These are phyloP conservation scores for Penicillium soppii DNA, from an alignment of 495 filamentous ascomycete genomes.

Conservation along the genomic window DNA sequence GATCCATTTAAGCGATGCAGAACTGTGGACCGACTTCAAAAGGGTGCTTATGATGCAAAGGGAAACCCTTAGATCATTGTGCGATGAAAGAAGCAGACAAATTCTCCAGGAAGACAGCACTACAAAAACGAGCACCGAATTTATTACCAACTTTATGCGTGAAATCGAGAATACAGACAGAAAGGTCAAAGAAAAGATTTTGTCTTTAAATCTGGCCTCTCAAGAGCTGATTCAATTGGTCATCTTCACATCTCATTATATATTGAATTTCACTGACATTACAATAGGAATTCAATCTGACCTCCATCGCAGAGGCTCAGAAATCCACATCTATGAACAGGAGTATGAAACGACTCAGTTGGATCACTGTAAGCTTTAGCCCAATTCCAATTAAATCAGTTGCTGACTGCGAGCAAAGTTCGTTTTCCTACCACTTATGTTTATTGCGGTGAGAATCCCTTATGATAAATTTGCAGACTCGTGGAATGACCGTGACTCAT, in stretches of 20 bases:
- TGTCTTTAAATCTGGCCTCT: neutral
- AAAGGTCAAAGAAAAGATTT: neutral
- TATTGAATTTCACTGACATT: neutral
- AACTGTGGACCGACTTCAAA: neutral
- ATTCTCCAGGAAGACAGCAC: neutral
- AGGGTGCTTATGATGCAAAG: neutral
- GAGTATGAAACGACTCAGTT: conserved; percentile 2
- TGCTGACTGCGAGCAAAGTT: neutral
- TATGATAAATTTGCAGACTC: neutral
- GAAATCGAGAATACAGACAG: neutral
- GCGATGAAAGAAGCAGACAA: neutral
- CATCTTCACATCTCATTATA: neutral
- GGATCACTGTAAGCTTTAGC: neutral
- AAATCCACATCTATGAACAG: conserved; percentile 3
- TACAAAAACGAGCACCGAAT: neutral
- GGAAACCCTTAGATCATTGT: neutral
- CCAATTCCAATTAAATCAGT: neutral
- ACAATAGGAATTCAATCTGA: conserved; percentile 3
- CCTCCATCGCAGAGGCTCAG: conserved; percentile 1
- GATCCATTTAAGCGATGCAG: neutral
- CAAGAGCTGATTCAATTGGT: conserved; percentile 6
- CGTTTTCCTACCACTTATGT: conserved; percentile 6
- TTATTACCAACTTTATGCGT: neutral
- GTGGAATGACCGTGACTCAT: neutral
- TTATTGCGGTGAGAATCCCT: neutral